Evolutionary conservation across 495 filamentous ascomycete species (phyloP).

Genomic region (Podospora pseudoanserina): DNA sequence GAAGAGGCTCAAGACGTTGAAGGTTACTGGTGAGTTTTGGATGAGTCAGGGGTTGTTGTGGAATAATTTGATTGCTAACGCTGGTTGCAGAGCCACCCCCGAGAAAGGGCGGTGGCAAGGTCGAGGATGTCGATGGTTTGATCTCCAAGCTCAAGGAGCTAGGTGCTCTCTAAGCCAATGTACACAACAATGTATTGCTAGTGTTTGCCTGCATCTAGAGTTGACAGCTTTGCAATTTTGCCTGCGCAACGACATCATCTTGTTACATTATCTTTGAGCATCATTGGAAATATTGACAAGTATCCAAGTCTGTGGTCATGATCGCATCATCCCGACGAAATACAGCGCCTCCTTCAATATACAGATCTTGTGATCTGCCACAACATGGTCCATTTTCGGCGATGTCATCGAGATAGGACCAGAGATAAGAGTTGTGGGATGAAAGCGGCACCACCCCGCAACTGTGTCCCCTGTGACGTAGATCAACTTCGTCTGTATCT

Average conservation of each 20-base stretch:
- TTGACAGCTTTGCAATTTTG: not conserved
- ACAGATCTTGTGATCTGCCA: not conserved
- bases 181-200: not conserved
- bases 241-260: conserved; percentile 3
- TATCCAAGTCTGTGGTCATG: not conserved
- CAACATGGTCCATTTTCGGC: not conserved
- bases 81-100: conserved; percentile 67
- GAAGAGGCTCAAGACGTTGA: conserved; percentile 78
- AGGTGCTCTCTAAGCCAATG: conserved; percentile 67
- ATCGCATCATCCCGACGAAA: not conserved
- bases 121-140: conserved; percentile 92
- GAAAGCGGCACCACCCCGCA: not conserved
- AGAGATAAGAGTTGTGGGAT: not conserved
- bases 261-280: not conserved
- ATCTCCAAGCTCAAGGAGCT: conserved; percentile 91
- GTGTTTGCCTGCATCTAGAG: conserved; percentile 1
- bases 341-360: not conserved
- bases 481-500: not conserved
- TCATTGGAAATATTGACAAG: too few relatives aligned
- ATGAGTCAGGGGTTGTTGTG: not conserved
- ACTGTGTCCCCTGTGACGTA: conserved; percentile 5
- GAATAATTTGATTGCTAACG: not conserved
- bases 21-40: conserved; percentile 67
- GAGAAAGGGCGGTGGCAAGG: conserved; percentile 91
- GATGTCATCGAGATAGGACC: not conserved